Conservation (phyloP, 148 eudicot genomes). For the Nyssa sinensis region DNA sequence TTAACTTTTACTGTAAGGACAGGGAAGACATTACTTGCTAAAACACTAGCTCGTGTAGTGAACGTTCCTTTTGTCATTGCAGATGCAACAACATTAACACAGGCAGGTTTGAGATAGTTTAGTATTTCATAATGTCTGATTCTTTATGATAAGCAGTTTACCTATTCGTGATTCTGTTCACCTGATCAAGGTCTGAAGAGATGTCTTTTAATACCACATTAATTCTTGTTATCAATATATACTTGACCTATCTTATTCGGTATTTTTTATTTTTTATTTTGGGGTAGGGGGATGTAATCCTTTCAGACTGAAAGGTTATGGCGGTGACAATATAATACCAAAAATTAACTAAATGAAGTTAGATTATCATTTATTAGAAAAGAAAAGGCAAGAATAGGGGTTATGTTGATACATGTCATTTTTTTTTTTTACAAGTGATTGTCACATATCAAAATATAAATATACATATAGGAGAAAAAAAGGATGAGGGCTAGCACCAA, state of each 20-base stretch:
- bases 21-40: constrained; percentile 54
- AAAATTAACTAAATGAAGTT: too few species aligned
- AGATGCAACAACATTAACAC: constrained; percentile 46
- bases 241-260: too few species aligned
- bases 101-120: constrained; percentile 34
- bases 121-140: not conserved
- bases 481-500: too few species aligned
- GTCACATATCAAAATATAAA: too few species aligned
- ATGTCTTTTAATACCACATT: constrained; percentile 1
- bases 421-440: too few species aligned
- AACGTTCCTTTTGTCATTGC: constrained; percentile 48
- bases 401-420: too few species aligned
- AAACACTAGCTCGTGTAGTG: constrained; percentile 42
- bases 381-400: too few species aligned
- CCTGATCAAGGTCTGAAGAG: not conserved
- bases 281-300: too few species aligned
- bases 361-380: too few species aligned
- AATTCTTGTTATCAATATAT: not conserved
- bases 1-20: constrained; percentile 32
- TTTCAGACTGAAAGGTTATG: not conserved
- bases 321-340: not conserved
- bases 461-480: too few species aligned
- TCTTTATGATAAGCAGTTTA: not conserved
- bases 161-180: not conserved
- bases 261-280: too few species aligned